Evolutionary conservation across 164 flowering plant genomes (phyloP), one percentile per base, ranked within the genome.

Genomic region (Litsea cubeba): DNA sequence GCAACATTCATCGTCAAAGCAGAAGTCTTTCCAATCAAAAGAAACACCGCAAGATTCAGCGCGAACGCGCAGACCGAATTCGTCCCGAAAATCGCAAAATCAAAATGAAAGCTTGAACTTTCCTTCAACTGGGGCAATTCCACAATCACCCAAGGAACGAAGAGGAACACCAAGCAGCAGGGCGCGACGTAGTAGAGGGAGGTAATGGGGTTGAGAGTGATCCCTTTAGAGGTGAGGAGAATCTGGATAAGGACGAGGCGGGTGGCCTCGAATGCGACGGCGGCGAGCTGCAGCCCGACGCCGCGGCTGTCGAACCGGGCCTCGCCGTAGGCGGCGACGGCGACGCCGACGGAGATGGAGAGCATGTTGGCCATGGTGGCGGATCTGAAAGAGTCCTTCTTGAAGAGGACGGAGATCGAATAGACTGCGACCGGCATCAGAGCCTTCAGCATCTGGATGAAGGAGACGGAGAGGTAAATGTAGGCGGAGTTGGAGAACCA

Each of bases 351-450:
- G 20, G 87, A 81, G 75, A 83, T 83, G 30, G 83, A 78, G 24
- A 85, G 23, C 87, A 85, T 85, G 32, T 85, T 85, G 11, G 76
- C 28, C 84, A 85, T 81, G 22, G 79, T 40, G 3, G 75, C 72
- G 3, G 82, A 60, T 65, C 75, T 76, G 72, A 83, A 85, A 1
- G 71, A 2, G 57, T 85, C 87, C 62, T 78, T 80, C 57, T 78
- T 76, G 51, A 81, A 74, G 57, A 65, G 24, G 51, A 85, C 81
- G 7, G 82, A 80, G 68, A 82, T 78, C n/a, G 83, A 80, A 71
- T 85, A 85, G 8, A 85, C 88, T 51, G 88, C 88, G 26, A 85
- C 88, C 12, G 88, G 88, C 88, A 85, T 85, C 1, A 85, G 71
- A 62, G 88, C 88, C 68, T 85, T 85, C 28, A 85, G 79, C 88